phyloP scores from a whole-genome alignment of 2,329 filamentous ascomycete genomes.

The Ophiocordyceps unilateralis region DNA sequence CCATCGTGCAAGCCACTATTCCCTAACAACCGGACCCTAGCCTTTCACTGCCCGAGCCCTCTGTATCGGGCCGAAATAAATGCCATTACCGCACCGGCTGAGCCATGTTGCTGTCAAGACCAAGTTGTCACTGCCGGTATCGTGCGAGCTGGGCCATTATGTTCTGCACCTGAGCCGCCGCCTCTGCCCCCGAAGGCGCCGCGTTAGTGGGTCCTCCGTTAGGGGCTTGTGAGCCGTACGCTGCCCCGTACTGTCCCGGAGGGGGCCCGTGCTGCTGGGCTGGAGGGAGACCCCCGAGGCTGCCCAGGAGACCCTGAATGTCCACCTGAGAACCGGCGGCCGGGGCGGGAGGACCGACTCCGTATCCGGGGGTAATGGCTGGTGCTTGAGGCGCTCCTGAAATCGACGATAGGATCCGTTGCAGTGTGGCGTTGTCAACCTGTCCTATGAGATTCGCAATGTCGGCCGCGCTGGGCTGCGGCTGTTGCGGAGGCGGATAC shows the following conservation, averaged over 20 bases:
- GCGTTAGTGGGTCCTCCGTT: slow-evolving; percentile 9
- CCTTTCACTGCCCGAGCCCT: neutral
- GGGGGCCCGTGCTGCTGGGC: slow-evolving; percentile 10
- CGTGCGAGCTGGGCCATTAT: slow-evolving; percentile 59
- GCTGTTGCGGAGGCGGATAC: slow-evolving; percentile 16
- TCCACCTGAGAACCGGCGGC: slow-evolving; percentile 18
- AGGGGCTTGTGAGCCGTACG: slow-evolving; percentile 13
- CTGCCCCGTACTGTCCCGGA: slow-evolving; percentile 11
- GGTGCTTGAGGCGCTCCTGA: slow-evolving; percentile 9
- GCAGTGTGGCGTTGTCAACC: slow-evolving; percentile 52
- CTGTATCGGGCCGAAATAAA: neutral
- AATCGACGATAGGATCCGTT: slow-evolving; percentile 49
- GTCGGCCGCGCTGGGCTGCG: slow-evolving; percentile 24
- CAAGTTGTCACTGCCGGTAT: slow-evolving; percentile 42
- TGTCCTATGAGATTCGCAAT: slow-evolving; percentile 48
- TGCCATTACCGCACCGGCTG: neutral
- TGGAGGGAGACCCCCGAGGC: slow-evolving; percentile 13
- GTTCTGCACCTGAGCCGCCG: slow-evolving; percentile 44
- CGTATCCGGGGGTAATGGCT: slow-evolving; percentile 2
- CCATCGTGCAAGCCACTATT: neutral
- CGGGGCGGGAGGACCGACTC: slow-evolving; percentile 7
- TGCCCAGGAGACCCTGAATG: slow-evolving; percentile 28
- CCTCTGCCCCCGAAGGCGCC: slow-evolving; percentile 11
- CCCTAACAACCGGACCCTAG: too few species aligned
- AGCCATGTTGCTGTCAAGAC: too few species aligned